Percentiles rank a stretch among this genome's conserved stretches.
Conservation (phyloP, 176 grass and related monocot genomes). For the Zizania latifolia region DNA sequence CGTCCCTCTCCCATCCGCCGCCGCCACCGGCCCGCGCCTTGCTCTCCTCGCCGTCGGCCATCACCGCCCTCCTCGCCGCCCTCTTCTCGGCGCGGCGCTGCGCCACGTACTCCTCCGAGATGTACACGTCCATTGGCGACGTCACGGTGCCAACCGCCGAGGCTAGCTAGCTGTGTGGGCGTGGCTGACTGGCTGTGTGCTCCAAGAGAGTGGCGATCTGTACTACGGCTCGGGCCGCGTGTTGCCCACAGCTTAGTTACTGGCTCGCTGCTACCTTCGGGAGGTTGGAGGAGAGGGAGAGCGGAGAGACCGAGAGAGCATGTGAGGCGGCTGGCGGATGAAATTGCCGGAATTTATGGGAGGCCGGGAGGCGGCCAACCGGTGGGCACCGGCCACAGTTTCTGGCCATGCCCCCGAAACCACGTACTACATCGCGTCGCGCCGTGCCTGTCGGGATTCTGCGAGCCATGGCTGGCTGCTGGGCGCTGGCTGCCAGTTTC, state of each 20-base stretch:
- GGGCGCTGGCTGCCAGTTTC: constrained; percentile 36
- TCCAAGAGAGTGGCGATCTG: neutral
- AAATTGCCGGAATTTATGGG: constrained; percentile 34
- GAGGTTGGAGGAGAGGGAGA: neutral
- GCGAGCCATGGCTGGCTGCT: constrained; percentile 32
- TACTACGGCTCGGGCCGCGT: neutral
- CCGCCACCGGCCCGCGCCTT: neutral
- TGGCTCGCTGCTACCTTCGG: too few relatives aligned
- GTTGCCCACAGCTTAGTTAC: neutral
- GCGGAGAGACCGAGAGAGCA: neutral
- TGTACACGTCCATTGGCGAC: constrained; percentile 76
- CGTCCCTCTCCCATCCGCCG: neutral
- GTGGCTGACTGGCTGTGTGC: too few relatives aligned
- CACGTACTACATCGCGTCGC: neutral
- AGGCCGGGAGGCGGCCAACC: constrained; percentile 5
- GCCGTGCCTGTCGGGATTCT: constrained; percentile 4
- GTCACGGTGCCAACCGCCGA: neutral
- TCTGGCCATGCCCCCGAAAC: neutral
- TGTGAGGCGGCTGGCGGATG: too few relatives aligned
- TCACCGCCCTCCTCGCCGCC: constrained; percentile 10
- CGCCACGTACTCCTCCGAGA: constrained; percentile 66
- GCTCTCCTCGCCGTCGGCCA: neutral
- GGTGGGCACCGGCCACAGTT: constrained; percentile 47
- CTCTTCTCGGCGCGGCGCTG: constrained; percentile 53
- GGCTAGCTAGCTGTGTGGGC: neutral